phyloP scores from a whole-genome alignment of 169 alveolate genomes.

The Cryptosporidium bovis region DNA sequence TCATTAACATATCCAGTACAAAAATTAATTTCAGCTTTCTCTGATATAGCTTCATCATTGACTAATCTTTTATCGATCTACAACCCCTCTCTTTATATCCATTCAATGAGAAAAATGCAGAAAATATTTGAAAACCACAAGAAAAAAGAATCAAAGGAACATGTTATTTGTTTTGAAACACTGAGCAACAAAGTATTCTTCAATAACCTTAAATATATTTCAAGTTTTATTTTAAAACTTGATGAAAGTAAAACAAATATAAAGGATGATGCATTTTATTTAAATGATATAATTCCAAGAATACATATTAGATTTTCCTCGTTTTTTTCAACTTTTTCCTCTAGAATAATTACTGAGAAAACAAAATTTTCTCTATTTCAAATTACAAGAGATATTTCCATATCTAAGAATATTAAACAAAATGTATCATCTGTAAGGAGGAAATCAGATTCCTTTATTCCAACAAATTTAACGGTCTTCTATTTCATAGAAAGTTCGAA shows the following conservation, averaged over 20 bases:
- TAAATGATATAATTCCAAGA: conserved; percentile 1
- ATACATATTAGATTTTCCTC: conserved; percentile 33
- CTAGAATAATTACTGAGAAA: background rate
- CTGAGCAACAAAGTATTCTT: background rate
- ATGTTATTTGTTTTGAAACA: background rate
- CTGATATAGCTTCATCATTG: conserved; percentile 3
- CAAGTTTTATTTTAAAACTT: too few relatives aligned
- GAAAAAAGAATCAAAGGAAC: background rate
- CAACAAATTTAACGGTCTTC: conserved; percentile 24
- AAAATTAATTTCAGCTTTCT: conserved; percentile 3
- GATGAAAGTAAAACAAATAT: background rate
- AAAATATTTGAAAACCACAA: conserved; percentile 9
- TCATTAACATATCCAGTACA: conserved; percentile 6
- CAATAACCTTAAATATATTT: too few relatives aligned
- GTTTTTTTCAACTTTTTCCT: conserved; percentile 21
- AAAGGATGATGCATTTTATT: background rate
- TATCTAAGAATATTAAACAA: background rate
- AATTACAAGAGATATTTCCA: conserved; percentile 37
- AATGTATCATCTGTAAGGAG: background rate
- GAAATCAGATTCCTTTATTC: background rate
- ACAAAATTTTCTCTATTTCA: conserved; percentile 21
- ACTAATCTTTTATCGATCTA: background rate
- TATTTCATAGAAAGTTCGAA: conserved; percentile 3
- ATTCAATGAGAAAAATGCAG: conserved; percentile 30
- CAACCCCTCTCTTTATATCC: conserved; percentile 17